Percentiles rank a stretch among this genome's conserved stretches.
Evolutionary conservation across 2,329 filamentous ascomycete species (phyloP).

Genomic region (Lachnellula hyalina): DNA sequence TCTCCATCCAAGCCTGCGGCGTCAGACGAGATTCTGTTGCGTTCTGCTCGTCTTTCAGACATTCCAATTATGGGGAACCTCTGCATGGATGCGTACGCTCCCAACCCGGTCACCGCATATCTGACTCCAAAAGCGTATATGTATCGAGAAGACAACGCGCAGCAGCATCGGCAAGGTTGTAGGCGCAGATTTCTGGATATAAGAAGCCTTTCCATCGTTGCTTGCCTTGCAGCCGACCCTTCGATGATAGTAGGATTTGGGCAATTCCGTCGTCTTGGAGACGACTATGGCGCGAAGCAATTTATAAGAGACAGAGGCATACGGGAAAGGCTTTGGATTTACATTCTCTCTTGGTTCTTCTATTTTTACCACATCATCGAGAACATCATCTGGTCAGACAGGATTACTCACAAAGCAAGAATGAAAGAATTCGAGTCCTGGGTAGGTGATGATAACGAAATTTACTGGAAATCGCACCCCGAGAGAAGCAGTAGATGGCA

Average conservation of each 20-base stretch:
- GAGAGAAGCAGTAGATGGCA: conserved; percentile 21
- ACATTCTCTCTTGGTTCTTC: conserved; percentile 8
- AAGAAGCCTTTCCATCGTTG: conserved; percentile 13
- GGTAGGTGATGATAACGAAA: conserved; percentile 7
- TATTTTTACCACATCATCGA: conserved; percentile 1
- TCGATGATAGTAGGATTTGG: conserved; percentile 12
- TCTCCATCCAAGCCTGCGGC: not conserved
- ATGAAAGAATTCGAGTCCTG: conserved; percentile 6
- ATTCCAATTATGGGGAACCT: conserved; percentile 7
- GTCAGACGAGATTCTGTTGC: not conserved
- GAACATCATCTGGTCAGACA: conserved; percentile 16
- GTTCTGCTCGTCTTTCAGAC: conserved; percentile 15
- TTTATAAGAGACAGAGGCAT: not conserved
- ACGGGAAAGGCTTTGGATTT: not conserved
- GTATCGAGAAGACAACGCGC: conserved; percentile 10
- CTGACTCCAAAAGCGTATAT: conserved; percentile 8
- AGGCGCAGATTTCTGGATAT: conserved; percentile 5
- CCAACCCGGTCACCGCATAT: conserved; percentile 9
- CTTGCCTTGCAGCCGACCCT: conserved; percentile 9
- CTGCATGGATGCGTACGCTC: conserved; percentile 11
- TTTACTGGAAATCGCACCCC: conserved; percentile 18
- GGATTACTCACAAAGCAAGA: conserved; percentile 5
- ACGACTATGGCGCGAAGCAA: conserved; percentile 13
- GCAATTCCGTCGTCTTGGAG: conserved; percentile 17
- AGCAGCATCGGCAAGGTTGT: conserved; percentile 6